Conservation (phyloP, 306 rosid species). For the Dryas octopetala region DNA sequence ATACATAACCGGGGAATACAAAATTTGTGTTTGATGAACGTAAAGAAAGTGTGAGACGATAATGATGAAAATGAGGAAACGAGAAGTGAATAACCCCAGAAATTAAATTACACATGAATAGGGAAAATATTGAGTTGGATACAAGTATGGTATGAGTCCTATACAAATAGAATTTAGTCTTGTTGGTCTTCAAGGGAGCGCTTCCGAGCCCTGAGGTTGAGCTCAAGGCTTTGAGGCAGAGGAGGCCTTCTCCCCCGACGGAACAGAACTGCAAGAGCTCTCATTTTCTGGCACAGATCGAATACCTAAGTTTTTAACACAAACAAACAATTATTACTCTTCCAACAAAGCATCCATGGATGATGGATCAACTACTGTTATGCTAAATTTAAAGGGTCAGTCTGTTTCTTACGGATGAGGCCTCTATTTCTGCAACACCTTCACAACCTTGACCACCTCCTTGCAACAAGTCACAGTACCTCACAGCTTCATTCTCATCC, state of each 20-base stretch:
- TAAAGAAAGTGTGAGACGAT: too few relatives aligned
- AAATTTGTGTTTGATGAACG: too few relatives aligned
- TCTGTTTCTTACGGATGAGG: conserved; percentile 71
- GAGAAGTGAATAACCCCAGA: not conserved
- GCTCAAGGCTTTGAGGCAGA: conserved; percentile 82
- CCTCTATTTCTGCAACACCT: conserved; percentile 97
- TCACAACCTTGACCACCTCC: conserved; percentile 95
- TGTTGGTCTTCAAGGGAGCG: conserved; percentile 92
- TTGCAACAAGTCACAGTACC: conserved; percentile 83
- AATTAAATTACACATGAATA: not conserved
- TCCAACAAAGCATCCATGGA: not conserved
- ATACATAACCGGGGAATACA: not conserved
- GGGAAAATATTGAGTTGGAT: conserved; percentile 2
- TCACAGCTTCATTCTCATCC: conserved; percentile 89
- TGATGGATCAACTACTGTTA: not conserved
- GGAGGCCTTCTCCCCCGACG: conserved; percentile 96
- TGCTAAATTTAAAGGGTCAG: conserved; percentile 5
- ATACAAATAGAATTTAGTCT: conserved; percentile 34
- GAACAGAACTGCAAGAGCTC: conserved; percentile 91
- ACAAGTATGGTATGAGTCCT: conserved; percentile 12
- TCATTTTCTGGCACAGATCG: conserved; percentile 84
- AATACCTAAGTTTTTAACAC: conserved; percentile 55
- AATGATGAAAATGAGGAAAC: not conserved
- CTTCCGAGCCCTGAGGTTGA: conserved; percentile 72
- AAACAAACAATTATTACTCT: not conserved